phyloP scores from a whole-genome alignment of 352 stramenopile species.

The Globisporangium alternatum region DNA sequence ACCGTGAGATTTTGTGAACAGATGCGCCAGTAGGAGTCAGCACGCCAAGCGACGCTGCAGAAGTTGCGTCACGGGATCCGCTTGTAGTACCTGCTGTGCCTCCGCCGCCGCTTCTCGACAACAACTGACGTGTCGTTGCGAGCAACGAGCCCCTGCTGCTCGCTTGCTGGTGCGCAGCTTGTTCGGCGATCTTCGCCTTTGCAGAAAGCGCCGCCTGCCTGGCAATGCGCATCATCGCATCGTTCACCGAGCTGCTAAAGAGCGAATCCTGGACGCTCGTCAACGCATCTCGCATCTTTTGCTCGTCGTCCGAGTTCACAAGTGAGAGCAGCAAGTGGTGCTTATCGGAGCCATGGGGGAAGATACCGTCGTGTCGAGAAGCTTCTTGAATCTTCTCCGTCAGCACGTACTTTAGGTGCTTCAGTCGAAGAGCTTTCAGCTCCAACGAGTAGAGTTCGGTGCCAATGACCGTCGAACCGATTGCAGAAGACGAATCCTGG shows the following conservation, averaged over 20 bases:
- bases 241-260: slow-evolving; percentile 70
- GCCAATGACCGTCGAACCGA: neutral
- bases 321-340: slow-evolving; percentile 52
- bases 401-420: slow-evolving; percentile 77
- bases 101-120: slow-evolving; percentile 37
- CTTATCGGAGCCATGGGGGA: slow-evolving; percentile 59
- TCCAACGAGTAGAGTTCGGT: slow-evolving; percentile 10
- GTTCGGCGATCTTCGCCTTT: slow-evolving; percentile 79
- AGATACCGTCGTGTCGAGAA: slow-evolving; percentile 62
- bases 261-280: slow-evolving; percentile 57
- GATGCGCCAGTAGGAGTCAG: slow-evolving; percentile 57
- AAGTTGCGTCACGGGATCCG: slow-evolving; percentile 25
- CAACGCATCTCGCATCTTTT: slow-evolving; percentile 55
- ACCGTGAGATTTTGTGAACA: slow-evolving; percentile 46
- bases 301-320: slow-evolving; percentile 42
- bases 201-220: slow-evolving; percentile 75
- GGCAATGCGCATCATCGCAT: slow-evolving; percentile 82
- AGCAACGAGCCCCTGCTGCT: slow-evolving; percentile 61
- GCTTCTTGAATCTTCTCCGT: slow-evolving; percentile 75
- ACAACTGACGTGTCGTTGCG: slow-evolving; percentile 66
- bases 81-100: slow-evolving; percentile 14
- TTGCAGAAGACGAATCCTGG: slow-evolving; percentile 3
- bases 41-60: slow-evolving; percentile 29
- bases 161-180: slow-evolving; percentile 68
- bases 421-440: slow-evolving; percentile 24